Conservation (phyloP, 176 grass and related monocot species). For the Hyparrhenia diplandra region DNA sequence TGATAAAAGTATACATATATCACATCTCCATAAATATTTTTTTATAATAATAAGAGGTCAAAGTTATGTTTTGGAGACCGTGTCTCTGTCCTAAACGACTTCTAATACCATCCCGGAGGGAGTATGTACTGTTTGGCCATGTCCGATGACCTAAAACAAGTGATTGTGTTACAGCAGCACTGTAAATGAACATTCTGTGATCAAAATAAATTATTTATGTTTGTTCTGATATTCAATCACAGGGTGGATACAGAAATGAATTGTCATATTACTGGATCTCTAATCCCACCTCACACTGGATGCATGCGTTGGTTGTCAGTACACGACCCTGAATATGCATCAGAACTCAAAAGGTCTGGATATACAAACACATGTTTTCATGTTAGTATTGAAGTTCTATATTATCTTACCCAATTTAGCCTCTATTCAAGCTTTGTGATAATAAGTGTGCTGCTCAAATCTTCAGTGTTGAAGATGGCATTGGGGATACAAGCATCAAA, state of each 20-base stretch:
- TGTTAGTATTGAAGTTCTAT: neutral
- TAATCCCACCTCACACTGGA: slow-evolving; percentile 67
- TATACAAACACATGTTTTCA: neutral
- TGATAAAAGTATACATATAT: too few species aligned
- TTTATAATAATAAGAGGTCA: too few species aligned
- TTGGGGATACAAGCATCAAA: slow-evolving; percentile 12
- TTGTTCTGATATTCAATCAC: slow-evolving; percentile 27
- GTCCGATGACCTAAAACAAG: neutral
- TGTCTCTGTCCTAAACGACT: too few species aligned
- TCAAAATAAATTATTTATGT: neutral
- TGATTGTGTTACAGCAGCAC: neutral
- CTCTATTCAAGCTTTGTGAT: slow-evolving; percentile 16
- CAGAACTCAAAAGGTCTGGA: slow-evolving; percentile 46
- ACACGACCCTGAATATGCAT: slow-evolving; percentile 46
- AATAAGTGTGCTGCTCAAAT: slow-evolving; percentile 23
- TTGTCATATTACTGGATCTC: slow-evolving; percentile 87
- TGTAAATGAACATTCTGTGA: slow-evolving; percentile 3
- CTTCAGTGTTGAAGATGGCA: slow-evolving; percentile 23
- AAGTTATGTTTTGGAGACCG: too few species aligned
- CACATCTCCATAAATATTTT: too few species aligned
- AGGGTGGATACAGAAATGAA: slow-evolving; percentile 84
- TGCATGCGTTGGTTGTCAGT: slow-evolving; percentile 62
- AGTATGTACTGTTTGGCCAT: neutral
- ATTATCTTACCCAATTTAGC: neutral
- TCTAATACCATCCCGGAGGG: too few species aligned